Conservation (phyloP, 2,329 filamentous ascomycete genomes). For the Botrytis fabae region DNA sequence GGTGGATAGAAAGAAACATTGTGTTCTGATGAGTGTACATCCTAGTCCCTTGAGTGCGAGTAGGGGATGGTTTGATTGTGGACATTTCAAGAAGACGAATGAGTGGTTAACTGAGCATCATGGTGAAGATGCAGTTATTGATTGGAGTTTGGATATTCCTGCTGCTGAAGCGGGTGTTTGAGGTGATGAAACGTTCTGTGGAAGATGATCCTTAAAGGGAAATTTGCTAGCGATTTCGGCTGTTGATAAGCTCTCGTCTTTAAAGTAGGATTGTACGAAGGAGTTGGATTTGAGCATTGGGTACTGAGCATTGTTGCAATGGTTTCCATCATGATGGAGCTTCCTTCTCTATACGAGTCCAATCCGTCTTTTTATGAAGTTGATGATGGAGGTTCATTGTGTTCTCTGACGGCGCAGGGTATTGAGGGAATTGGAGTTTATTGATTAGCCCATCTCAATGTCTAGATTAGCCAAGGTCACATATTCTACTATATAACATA, state of each 20-base stretch:
- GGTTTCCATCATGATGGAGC: neutral
- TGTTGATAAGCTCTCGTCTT: neutral
- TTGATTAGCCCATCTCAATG: neutral
- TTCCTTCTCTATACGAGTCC: neutral
- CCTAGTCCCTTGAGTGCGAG: conserved; percentile 88
- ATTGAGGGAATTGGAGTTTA: neutral
- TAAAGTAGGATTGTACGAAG: neutral
- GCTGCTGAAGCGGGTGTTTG: conserved; percentile 12
- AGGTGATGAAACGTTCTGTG: neutral
- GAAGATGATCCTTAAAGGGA: neutral
- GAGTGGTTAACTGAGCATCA: conserved; percentile 81
- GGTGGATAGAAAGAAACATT: conserved; percentile 71
- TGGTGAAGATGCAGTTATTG: conserved; percentile 75
- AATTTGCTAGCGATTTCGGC: neutral
- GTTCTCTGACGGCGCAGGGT: neutral
- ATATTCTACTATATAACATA: neutral
- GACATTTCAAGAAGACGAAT: conserved; percentile 79
- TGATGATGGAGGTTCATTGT: neutral
- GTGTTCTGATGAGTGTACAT: conserved; percentile 84
- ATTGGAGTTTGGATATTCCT: conserved; percentile 67
- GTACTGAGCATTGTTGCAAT: neutral
- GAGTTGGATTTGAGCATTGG: neutral
- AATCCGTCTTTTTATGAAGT: neutral
- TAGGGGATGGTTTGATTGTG: conserved; percentile 79
- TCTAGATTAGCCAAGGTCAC: neutral